These are phyloP conservation scores for Fusarium siculi DNA, from an alignment of 2,329 filamentous ascomycete species.

Conservation along the genomic window DNA sequence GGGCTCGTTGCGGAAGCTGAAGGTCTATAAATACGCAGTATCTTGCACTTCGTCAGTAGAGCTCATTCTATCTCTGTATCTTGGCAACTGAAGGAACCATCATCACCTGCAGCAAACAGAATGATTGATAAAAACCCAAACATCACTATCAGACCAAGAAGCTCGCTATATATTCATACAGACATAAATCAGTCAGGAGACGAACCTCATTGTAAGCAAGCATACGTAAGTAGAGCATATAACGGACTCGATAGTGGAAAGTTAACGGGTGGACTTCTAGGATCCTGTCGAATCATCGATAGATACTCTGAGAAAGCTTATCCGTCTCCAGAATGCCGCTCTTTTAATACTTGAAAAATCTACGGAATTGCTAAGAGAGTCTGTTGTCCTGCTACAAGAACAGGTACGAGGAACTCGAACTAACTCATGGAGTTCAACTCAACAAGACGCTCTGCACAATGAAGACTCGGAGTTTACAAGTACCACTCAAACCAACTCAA, in stretches of 20 bases:
- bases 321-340: not conserved
- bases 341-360: not conserved
- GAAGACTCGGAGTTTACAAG: not conserved
- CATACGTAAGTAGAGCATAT: not conserved
- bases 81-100: not conserved
- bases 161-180: not conserved
- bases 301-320: not conserved
- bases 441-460: not conserved
- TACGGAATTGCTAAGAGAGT: not conserved
- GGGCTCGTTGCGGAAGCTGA: not conserved
- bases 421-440: not conserved
- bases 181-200: not conserved
- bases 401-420: not conserved
- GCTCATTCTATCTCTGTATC: not conserved
- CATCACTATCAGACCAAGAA: not conserved
- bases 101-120: not conserved
- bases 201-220: not conserved
- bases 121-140: not conserved
- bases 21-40: not conserved
- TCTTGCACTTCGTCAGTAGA: not conserved
- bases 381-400: not conserved
- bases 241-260: not conserved
- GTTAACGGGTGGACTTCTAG: not conserved
- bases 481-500: not conserved
- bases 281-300: not conserved